Conservation (phyloP, 352 stramenopile genomes). For the Blastocystis sp. region DNA sequence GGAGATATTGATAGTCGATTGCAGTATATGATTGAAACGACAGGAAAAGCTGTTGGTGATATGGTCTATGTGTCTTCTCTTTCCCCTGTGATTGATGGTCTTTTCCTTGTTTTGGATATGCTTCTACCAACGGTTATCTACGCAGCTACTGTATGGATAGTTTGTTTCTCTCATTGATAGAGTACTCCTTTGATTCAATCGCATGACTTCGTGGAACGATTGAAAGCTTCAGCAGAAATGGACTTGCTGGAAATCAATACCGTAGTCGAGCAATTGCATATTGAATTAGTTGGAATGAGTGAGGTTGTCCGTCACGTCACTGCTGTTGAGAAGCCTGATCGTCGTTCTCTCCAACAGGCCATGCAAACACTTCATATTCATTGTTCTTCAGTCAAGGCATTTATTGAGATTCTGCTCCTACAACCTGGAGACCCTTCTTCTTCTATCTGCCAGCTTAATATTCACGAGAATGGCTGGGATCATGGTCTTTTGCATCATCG, state of each 20-base stretch:
- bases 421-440: neutral
- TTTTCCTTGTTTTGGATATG: constrained; percentile 30
- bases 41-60: neutral
- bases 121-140: neutral
- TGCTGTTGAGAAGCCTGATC: neutral
- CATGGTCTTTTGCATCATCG: neutral
- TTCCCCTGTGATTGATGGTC: neutral
- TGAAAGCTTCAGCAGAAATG: neutral
- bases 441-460: neutral
- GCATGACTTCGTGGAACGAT: neutral
- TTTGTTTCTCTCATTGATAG: neutral
- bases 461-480: neutral
- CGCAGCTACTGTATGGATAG: neutral
- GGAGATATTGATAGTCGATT: constrained; percentile 21
- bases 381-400: neutral
- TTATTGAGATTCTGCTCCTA: neutral
- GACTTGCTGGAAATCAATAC: neutral
- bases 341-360: neutral
- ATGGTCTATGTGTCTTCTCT: constrained; percentile 13
- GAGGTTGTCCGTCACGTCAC: neutral
- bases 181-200: neutral
- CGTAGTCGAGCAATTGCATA: neutral
- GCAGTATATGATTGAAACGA: neutral
- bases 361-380: neutral
- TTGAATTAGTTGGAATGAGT: constrained; percentile 10